Conservation (phyloP, 139 green algal species). For the Spirogloea muscicola region DNA sequence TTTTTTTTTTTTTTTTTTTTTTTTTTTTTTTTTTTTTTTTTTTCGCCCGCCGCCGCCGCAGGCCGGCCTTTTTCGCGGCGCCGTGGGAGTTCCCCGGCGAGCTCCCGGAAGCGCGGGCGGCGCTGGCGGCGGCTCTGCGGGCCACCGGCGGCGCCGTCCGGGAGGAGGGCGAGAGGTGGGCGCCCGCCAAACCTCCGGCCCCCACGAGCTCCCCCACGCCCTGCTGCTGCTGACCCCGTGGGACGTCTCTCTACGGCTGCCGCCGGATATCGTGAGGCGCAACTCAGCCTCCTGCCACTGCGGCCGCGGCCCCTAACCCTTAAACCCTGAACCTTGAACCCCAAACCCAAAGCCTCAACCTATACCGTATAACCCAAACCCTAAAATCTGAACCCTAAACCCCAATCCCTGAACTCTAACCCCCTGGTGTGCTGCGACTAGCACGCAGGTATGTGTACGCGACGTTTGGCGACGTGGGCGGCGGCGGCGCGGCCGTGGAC, state of each 20-base stretch:
- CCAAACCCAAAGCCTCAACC: background rate
- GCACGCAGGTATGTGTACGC: slow-evolving; percentile 30
- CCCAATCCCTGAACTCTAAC: background rate
- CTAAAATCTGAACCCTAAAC: background rate
- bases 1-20: too few relatives aligned
- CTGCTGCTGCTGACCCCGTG: too few relatives aligned
- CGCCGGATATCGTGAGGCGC: background rate
- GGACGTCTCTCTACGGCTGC: too few relatives aligned
- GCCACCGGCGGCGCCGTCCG: background rate
- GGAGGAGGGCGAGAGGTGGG: slow-evolving; percentile 6
- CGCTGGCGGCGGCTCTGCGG: background rate
- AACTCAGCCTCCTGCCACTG: background rate
- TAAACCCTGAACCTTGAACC: background rate
- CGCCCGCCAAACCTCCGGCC: background rate
- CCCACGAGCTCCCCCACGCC: background rate
- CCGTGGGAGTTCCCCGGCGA: slow-evolving; percentile 18
- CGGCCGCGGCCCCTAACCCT: background rate
- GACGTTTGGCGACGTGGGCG: slow-evolving; percentile 3
- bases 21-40: too few relatives aligned
- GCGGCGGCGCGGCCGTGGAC: slow-evolving; percentile 8
- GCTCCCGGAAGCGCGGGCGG: background rate
- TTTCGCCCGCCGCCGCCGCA: too few relatives aligned
- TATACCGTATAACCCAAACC: background rate
- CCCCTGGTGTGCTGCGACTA: background rate
- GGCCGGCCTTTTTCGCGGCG: background rate